phyloP scores from a whole-genome alignment of 345 rosid genomes.

The Odontarrhena argentea region DNA sequence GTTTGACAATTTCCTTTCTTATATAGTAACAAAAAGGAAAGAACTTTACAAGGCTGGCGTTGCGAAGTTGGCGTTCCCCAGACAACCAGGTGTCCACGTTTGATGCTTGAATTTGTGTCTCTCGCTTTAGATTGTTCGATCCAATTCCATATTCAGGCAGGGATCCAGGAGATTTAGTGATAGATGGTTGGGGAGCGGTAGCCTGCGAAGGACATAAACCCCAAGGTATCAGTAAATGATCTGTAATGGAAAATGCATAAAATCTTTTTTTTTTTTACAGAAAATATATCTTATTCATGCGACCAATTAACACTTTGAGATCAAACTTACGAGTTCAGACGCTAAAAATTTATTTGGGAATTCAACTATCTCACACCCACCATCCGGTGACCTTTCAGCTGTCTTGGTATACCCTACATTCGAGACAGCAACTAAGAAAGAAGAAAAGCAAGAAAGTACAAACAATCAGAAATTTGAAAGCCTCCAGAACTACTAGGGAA shows the following conservation, averaged over 20 bases:
- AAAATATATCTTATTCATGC: background rate
- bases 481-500: background rate
- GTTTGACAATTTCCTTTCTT: too few species aligned
- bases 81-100: too few species aligned
- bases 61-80: too few species aligned
- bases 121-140: background rate
- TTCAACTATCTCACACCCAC: slow-evolving; percentile 20
- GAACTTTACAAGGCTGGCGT: too few species aligned
- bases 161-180: background rate
- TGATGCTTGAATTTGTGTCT: background rate
- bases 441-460: background rate
- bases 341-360: background rate
- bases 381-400: background rate
- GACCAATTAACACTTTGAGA: background rate
- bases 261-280: background rate
- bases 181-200: background rate
- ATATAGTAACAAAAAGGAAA: too few species aligned
- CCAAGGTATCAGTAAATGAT: background rate
- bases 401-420: background rate
- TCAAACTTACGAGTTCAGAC: slow-evolving; percentile 1
- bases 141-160: background rate
- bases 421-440: slow-evolving; percentile 12
- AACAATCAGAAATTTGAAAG: background rate
- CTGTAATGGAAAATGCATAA: background rate
- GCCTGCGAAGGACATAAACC: slow-evolving; percentile 9